Conservation (phyloP, 108 stramenopile genomes). For the Conticribra guillardii region DNA sequence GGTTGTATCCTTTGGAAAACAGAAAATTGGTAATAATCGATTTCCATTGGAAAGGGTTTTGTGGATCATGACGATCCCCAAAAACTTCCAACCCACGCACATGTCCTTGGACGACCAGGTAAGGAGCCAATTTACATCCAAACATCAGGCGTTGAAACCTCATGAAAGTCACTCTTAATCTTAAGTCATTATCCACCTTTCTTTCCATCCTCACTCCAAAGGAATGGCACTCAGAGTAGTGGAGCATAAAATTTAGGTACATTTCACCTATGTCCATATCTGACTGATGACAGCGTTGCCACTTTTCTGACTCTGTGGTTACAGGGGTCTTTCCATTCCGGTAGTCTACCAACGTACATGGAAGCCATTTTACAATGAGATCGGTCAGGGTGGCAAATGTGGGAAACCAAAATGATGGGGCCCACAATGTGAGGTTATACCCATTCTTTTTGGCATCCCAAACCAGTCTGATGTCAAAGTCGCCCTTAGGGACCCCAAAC, state of each 20-base stretch:
- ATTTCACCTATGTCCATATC: no score
- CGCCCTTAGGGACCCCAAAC: constrained; percentile 41
- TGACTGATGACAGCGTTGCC: not conserved
- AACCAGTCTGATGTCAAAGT: constrained; percentile 49
- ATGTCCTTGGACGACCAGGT: constrained; percentile 13
- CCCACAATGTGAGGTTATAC: constrained; percentile 32
- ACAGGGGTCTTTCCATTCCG: not conserved
- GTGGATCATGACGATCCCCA: constrained; percentile 14
- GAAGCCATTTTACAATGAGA: constrained; percentile 9
- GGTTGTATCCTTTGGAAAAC: constrained; percentile 29
- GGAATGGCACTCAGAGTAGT: constrained; percentile 1
- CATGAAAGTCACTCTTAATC: not conserved
- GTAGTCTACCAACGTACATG: constrained; percentile 13
- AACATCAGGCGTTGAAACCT: constrained; percentile 21
- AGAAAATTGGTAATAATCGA: constrained; percentile 39
- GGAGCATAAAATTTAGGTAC: no score
- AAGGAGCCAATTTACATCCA: constrained; percentile 35
- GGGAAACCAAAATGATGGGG: constrained; percentile 44
- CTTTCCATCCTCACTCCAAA: constrained; percentile 11
- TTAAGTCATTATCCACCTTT: constrained; percentile 2
- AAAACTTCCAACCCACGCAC: constrained; percentile 15
- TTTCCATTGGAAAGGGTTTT: constrained; percentile 40
- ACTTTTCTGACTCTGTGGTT: not conserved
- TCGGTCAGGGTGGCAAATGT: constrained; percentile 22
- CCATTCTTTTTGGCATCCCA: constrained; percentile 49